A percentile compares a stretch with the other conserved stretches of the same genome.
phyloP scores from a whole-genome alignment of 75 land plant species.

The Picea sitchensis region DNA sequence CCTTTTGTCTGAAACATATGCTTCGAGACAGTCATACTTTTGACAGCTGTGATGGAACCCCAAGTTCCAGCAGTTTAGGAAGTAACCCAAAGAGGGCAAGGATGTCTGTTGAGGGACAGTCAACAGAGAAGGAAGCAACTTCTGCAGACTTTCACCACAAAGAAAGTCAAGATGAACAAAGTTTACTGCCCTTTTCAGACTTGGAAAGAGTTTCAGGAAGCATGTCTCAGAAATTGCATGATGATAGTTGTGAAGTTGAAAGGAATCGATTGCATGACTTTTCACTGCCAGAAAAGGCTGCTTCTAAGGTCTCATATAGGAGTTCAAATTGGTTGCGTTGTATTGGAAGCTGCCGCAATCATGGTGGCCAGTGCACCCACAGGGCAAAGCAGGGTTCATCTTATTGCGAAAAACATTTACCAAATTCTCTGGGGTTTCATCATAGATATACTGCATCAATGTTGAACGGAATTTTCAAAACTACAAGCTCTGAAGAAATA shows the following conservation, averaged over 20 bases:
- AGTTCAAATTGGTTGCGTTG: constrained; percentile 21
- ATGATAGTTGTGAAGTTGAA: constrained; percentile 1
- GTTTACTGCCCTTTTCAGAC: not conserved
- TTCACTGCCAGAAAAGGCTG: constrained; percentile 9
- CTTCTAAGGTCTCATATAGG: not conserved
- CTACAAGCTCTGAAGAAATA: constrained; percentile 37
- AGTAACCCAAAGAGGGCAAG: too few relatives aligned
- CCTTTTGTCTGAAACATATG: constrained; percentile 80
- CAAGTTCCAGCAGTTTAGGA: not conserved
- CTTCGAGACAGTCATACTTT: constrained; percentile 10
- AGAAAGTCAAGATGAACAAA: not conserved
- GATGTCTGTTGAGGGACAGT: not conserved
- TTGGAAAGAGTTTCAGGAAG: not conserved
- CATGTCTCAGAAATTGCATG: not conserved
- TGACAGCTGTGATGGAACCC: not conserved
- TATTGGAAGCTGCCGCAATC: constrained; percentile 32
- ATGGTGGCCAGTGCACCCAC: constrained; percentile 53
- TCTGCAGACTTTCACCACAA: not conserved
- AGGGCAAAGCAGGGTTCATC: constrained; percentile 62
- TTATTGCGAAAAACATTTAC: constrained; percentile 85
- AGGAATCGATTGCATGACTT: constrained; percentile 1
- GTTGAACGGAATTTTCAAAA: constrained; percentile 40
- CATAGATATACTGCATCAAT: constrained; percentile 47
- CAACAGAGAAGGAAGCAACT: constrained; percentile 1
- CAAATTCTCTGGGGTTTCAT: constrained; percentile 61